These are phyloP conservation scores for Tuber aestivum DNA, from an alignment of 495 filamentous ascomycete species.

Conservation along the genomic window DNA sequence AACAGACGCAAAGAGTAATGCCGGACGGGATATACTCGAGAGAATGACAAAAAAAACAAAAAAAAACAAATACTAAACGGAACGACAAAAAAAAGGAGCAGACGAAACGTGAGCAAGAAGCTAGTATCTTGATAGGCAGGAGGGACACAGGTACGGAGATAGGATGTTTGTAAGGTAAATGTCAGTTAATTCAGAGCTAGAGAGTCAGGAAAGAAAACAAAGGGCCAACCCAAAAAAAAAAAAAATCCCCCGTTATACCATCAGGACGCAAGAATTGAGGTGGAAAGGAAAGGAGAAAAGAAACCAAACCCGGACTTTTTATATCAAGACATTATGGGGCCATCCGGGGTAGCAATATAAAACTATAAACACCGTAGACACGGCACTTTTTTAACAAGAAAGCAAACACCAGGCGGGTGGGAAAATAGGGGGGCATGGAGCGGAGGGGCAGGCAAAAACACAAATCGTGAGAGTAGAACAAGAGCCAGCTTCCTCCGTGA, in stretches of 20 bases:
- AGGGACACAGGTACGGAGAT: background rate
- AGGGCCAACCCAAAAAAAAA: background rate
- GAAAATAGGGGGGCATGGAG: background rate
- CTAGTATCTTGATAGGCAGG: constrained; percentile 16
- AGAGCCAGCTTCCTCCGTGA: constrained; percentile 4
- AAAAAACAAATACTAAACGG: constrained; percentile 17
- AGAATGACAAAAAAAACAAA: constrained; percentile 14
- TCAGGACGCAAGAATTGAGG: background rate
- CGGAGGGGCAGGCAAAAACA: background rate
- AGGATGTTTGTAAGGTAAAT: background rate
- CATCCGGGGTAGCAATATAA: background rate
- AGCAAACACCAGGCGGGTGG: background rate
- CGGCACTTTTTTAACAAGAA: background rate
- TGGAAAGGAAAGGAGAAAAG: background rate
- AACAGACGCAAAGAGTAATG: constrained; percentile 6
- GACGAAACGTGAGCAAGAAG: constrained; percentile 10
- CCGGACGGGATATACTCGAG: constrained; percentile 16
- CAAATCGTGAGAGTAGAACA: constrained; percentile 9
- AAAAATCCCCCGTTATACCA: background rate
- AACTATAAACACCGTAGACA: background rate
- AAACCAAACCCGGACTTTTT: constrained; percentile 4
- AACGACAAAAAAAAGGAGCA: constrained; percentile 3
- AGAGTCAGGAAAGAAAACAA: background rate
- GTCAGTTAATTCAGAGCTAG: background rate
- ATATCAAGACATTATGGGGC: constrained; percentile 3